Conservation (phyloP, 23 red algal genomes). For the Gracilaria domingensis region DNA sequence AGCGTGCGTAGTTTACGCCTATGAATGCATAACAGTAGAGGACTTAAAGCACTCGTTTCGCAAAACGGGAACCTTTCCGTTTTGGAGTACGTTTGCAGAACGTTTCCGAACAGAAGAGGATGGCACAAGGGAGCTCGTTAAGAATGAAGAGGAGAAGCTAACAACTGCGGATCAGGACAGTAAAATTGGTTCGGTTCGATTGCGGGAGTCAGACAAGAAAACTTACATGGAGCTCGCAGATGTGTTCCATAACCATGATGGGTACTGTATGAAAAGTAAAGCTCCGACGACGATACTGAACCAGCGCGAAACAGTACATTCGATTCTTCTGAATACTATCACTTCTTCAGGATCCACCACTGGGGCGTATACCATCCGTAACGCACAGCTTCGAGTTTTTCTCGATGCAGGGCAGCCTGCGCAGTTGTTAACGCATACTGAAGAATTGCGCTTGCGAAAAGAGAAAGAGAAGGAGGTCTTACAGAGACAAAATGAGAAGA, state of each 20-base stretch:
- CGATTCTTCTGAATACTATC: background rate
- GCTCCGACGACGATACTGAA: background rate
- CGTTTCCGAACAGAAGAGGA: background rate
- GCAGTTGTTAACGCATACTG: too few relatives aligned
- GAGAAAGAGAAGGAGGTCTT: too few relatives aligned
- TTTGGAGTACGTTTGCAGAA: constrained; percentile 2
- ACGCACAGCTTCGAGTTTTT: too few relatives aligned
- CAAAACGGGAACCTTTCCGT: constrained; percentile 25
- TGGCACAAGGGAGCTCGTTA: background rate
- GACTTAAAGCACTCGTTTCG: constrained; percentile 17
- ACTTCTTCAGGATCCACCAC: background rate
- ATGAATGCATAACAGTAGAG: background rate
- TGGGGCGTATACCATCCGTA: too few relatives aligned
- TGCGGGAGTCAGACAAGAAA: background rate
- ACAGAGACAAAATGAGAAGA: too few relatives aligned
- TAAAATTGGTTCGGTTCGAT: background rate
- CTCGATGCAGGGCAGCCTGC: too few relatives aligned
- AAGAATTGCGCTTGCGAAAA: too few relatives aligned
- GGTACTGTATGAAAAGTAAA: background rate
- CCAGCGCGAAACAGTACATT: background rate
- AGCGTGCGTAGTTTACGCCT: background rate
- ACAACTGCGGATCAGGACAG: background rate
- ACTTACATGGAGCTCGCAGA: background rate
- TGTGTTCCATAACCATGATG: background rate
- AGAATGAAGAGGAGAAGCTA: background rate